Percentiles rank a stretch among this genome's conserved stretches.
phyloP scores from a whole-genome alignment of 345 rosid species.

The Gossypium ekmanianum region DNA sequence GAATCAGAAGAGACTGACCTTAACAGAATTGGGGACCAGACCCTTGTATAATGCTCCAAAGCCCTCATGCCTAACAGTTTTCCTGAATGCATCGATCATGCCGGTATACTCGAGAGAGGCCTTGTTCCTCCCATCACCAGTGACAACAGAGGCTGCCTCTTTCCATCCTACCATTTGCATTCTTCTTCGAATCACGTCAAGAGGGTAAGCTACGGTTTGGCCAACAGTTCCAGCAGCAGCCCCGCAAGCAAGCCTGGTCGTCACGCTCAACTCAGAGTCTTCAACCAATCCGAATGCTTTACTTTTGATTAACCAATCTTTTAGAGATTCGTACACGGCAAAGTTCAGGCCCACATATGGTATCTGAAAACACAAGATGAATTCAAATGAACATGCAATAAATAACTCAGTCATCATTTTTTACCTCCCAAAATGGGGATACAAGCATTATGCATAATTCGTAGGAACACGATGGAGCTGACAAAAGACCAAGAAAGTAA shows the following conservation, averaged over 20 bases:
- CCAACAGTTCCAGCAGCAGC: conserved; percentile 98
- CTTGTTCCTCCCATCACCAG: conserved; percentile 66
- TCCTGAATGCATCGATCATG: conserved; percentile 89
- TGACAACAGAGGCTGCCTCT: conserved; percentile 77
- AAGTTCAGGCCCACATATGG: conserved; percentile 98
- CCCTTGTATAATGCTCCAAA: conserved; percentile 98
- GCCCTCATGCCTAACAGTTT: conserved; percentile 91
- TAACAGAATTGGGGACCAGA: conserved; percentile 89
- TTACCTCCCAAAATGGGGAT: not conserved
- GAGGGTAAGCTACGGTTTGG: conserved; percentile 97
- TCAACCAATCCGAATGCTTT: conserved; percentile 66
- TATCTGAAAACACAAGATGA: conserved; percentile 45
- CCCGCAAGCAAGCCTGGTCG: conserved; percentile 90
- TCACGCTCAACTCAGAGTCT: conserved; percentile 67
- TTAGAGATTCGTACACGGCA: conserved; percentile 88
- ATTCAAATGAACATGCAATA: not conserved
- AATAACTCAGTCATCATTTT: not conserved
- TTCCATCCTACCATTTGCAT: conserved; percentile 99
- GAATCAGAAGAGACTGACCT: conserved; percentile 49
- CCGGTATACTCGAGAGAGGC: conserved; percentile 62
- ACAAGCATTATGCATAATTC: not conserved
- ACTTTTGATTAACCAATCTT: conserved; percentile 69
- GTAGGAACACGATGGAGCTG: not conserved
- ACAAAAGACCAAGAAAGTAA: not conserved
- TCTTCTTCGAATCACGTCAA: conserved; percentile 93